Conservation (phyloP, 345 rosid species). For the Salix dunnii region DNA sequence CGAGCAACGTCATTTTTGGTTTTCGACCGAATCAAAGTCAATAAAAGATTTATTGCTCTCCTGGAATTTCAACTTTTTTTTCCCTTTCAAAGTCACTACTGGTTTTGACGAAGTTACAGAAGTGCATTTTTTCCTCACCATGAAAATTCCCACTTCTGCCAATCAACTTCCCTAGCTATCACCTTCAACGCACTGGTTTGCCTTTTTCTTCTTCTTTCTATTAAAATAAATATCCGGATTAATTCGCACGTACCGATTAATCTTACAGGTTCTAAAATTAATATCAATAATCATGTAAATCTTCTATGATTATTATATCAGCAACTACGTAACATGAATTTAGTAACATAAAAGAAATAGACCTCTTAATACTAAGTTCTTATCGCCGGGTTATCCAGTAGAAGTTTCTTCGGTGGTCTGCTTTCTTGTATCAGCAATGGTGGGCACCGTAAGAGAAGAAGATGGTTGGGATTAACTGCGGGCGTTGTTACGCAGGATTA, state of each 20-base stretch:
- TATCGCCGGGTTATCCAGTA: fast-evolving
- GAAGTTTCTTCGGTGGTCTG: background rate
- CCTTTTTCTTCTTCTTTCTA: too few species aligned
- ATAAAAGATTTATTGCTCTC: too few species aligned
- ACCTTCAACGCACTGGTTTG: background rate
- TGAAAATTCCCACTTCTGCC: background rate
- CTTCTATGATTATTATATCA: too few species aligned
- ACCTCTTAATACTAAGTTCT: too few species aligned
- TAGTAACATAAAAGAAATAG: fast-evolving
- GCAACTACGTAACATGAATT: fast-evolving
- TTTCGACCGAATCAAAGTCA: background rate
- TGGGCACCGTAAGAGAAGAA: background rate
- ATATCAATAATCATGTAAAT: too few species aligned
- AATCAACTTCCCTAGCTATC: background rate
- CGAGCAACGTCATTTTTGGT: too few species aligned
- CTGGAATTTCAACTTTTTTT: too few species aligned
- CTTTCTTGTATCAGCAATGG: background rate
- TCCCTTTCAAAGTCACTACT: too few species aligned
- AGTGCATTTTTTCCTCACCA: too few species aligned
- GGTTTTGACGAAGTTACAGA: background rate
- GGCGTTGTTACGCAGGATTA: background rate
- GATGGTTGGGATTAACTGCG: background rate
- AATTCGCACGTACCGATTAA: too few species aligned
- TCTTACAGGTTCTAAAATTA: too few species aligned
- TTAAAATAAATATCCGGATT: too few species aligned